Evolutionary conservation across 2,329 filamentous ascomycete genomes (phyloP).

Genomic region (Botrytis aclada): DNA sequence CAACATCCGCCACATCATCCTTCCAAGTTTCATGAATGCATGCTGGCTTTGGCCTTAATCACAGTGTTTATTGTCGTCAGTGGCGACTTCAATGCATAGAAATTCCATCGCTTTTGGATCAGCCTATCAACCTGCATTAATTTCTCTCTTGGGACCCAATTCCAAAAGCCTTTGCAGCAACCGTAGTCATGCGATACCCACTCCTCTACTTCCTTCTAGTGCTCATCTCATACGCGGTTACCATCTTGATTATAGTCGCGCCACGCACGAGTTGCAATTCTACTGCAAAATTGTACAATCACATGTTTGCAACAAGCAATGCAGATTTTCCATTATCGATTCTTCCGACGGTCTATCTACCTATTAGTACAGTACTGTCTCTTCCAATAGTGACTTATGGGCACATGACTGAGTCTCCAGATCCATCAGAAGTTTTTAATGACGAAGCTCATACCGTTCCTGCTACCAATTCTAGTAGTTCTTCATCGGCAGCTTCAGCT

Average conservation of each 20-base stretch:
- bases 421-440: background rate
- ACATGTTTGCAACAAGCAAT: background rate
- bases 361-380: rapidly evolving
- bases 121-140: too few species aligned
- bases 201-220: background rate
- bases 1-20: background rate
- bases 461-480: background rate
- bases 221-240: background rate
- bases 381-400: background rate
- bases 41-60: background rate
- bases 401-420: background rate
- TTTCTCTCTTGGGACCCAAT: background rate
- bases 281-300: background rate
- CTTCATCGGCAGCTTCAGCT: too few species aligned
- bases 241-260: background rate
- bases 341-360: too few species aligned
- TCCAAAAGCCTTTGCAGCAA: too few species aligned
- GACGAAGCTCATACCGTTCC: background rate
- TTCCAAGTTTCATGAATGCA: background rate
- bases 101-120: background rate
- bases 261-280: background rate
- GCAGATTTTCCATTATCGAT: background rate
- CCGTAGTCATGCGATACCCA: background rate
- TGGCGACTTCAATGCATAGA: background rate
- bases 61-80: background rate